Evolutionary conservation across 768 basidiomycete species (phyloP), one percentile per base, ranked within the genome.

Genomic region (Naganishia vishniacii): DNA sequence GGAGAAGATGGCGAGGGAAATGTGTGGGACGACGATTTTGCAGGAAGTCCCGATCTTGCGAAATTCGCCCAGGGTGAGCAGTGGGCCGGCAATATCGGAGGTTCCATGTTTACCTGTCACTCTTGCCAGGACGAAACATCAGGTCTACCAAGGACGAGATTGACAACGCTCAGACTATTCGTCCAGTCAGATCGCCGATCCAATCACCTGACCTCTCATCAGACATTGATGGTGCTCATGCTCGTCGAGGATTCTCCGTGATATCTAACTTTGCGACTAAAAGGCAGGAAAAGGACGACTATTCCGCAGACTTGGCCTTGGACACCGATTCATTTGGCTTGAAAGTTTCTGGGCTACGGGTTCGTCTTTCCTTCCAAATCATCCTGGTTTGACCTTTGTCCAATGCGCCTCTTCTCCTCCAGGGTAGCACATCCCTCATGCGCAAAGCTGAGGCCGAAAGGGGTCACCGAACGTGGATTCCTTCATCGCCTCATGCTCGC

Each of bases 11-110:
- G 61, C 5, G 68, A 67, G n/a, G 69, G 62, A 1, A 92, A 95
- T 74, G 94, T 92, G 68, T 99, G 95, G 95, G 95, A 99, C 72
- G 90, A 92, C 68, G 95, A 99, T 73, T 99, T 99, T 68, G 91
- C 92, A 73, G 91, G 90, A 16, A 68, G 91, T 88, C 1, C 91
- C 92, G 34, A 91, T 90, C 0, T 84, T 89, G 59, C 84, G 86
- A 8, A 94, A 92, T 76, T 76, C 93, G 31, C 88, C 87, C 51
- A 53, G 80, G 86, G 84, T 82, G 67, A 59, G 70, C 61, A 6
- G 34, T 42, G 25, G 62, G 31, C 48, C n/a, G n/a, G 29, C 46
- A 65, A 0, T 59, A 40, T 13, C n/a, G 18, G 18, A 65, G 32
- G 28, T 29, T 56, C 32, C 40, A 26, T n/a, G 12, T 3, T 13